These are phyloP conservation scores for Venturia oleaginea DNA, from an alignment of 2,329 filamentous ascomycete genomes.

Conservation along the genomic window DNA sequence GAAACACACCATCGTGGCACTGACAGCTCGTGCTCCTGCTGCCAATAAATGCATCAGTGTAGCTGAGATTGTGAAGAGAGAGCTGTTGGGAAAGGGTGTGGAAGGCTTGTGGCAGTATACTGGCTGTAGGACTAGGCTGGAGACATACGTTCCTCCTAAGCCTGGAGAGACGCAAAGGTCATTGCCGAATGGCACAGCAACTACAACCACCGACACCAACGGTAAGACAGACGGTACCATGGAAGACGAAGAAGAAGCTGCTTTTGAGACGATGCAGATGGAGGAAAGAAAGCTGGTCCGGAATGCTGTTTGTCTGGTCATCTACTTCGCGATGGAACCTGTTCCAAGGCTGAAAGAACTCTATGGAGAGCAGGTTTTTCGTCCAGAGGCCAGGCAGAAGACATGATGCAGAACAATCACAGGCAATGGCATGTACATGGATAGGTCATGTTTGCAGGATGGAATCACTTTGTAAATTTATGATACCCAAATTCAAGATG, in stretches of 20 bases:
- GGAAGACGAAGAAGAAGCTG: slow-evolving; percentile 13
- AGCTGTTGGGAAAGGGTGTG: slow-evolving; percentile 4
- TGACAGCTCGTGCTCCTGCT: slow-evolving; percentile 12
- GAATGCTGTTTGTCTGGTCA: slow-evolving; percentile 13
- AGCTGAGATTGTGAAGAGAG: slow-evolving; percentile 15
- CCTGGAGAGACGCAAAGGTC: neutral
- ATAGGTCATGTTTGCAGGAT: neutral
- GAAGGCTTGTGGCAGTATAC: slow-evolving; percentile 13
- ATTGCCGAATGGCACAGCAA: neutral
- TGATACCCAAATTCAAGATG: neutral
- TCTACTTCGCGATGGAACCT: slow-evolving; percentile 12
- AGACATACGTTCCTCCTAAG: slow-evolving; percentile 1
- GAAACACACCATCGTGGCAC: slow-evolving; percentile 14
- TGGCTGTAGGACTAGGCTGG: slow-evolving; percentile 12
- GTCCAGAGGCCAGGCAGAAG: neutral
- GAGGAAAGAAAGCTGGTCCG: slow-evolving; percentile 12
- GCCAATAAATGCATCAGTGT: slow-evolving; percentile 15
- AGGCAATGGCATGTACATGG: neutral
- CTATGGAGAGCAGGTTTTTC: slow-evolving; percentile 10
- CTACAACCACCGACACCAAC: neutral
- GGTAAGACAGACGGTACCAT: slow-evolving; percentile 5
- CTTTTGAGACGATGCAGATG: slow-evolving; percentile 13
- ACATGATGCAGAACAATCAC: neutral
- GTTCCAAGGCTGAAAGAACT: slow-evolving; percentile 11
- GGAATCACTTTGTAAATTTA: neutral